Evolutionary conservation across 2,329 filamentous ascomycete species (phyloP).

Genomic region (Claviceps paspali): DNA sequence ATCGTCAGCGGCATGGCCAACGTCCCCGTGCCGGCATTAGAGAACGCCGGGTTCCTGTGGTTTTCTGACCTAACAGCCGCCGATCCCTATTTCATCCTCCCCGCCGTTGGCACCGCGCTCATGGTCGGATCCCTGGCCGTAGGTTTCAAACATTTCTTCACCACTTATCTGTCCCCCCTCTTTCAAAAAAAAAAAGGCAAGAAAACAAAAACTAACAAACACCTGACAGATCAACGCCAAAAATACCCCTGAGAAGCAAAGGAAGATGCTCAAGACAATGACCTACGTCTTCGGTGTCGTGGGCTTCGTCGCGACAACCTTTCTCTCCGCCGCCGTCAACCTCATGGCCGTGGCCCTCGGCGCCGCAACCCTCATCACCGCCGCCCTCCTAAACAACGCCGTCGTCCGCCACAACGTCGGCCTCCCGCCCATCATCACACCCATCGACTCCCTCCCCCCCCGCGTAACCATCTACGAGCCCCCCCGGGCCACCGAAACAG

Average conservation of each 20-base stretch:
- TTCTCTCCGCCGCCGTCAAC: constrained; percentile 32
- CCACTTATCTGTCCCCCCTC: too few relatives aligned
- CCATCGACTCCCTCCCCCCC: constrained; percentile 5
- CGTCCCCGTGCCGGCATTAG: constrained; percentile 68
- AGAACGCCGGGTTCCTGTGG: constrained; percentile 60
- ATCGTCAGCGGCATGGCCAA: constrained; percentile 57
- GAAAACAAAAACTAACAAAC: not conserved
- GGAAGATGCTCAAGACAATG: constrained; percentile 26
- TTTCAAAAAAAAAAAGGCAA: not conserved
- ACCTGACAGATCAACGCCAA: constrained; percentile 21
- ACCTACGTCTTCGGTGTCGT: constrained; percentile 27
- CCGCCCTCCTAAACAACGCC: constrained; percentile 22
- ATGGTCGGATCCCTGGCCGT: constrained; percentile 43
- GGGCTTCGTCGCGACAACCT: constrained; percentile 29
- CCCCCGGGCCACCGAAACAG: constrained; percentile 14
- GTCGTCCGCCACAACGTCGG: constrained; percentile 22
- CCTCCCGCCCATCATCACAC: constrained; percentile 20
- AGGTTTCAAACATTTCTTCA: too few relatives aligned
- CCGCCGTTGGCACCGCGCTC: constrained; percentile 39
- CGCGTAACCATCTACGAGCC: constrained; percentile 18
- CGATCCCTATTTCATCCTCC: constrained; percentile 69
- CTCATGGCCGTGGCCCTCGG: constrained; percentile 30
- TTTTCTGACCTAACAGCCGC: constrained; percentile 57
- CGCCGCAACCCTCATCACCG: constrained; percentile 21
- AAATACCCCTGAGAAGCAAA: constrained; percentile 17